Evolutionary conservation across 129 eudicot genomes (phyloP).

Genomic region (Smallanthus sonchifolius): DNA sequence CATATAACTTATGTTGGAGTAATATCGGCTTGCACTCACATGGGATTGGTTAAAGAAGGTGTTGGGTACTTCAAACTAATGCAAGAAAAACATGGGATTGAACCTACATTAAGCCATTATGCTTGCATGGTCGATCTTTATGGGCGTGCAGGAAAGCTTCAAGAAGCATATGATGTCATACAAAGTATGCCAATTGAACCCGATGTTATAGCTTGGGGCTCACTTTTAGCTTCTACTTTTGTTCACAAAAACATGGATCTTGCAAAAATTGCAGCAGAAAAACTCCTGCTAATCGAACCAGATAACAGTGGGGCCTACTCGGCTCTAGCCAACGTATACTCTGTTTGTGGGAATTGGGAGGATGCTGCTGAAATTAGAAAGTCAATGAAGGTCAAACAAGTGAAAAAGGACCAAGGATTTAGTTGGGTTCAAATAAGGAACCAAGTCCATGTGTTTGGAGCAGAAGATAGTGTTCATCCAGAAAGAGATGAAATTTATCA

Average conservation of each 20-base stretch:
- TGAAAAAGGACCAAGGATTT: conserved; percentile 84
- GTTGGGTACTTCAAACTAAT: conserved; percentile 51
- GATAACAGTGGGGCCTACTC: conserved; percentile 83
- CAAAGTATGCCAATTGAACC: conserved; percentile 76
- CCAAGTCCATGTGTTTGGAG: conserved; percentile 73
- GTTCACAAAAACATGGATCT: conserved; percentile 70
- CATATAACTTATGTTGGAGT: conserved; percentile 89
- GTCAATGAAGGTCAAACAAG: conserved; percentile 63
- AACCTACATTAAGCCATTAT: conserved; percentile 68
- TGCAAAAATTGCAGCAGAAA: conserved; percentile 65
- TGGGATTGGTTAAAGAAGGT: conserved; percentile 69
- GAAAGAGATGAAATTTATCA: conserved; percentile 55
- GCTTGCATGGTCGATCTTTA: conserved; percentile 78
- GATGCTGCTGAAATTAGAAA: conserved; percentile 66
- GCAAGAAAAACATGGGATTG: conserved; percentile 61
- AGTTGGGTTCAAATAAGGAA: conserved; percentile 72
- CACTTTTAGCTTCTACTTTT: conserved; percentile 66
- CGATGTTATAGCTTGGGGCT: conserved; percentile 74
- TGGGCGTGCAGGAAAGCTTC: conserved; percentile 74
- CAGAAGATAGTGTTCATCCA: conserved; percentile 68
- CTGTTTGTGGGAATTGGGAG: conserved; percentile 81
- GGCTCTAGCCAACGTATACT: conserved; percentile 69
- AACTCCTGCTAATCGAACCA: conserved; percentile 56
- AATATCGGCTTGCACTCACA: conserved; percentile 82
- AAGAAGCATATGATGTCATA: conserved; percentile 59